These are phyloP conservation scores for Spathaspora hagerdaliae DNA, from an alignment of 805 yeast genomes.

Conservation along the genomic window DNA sequence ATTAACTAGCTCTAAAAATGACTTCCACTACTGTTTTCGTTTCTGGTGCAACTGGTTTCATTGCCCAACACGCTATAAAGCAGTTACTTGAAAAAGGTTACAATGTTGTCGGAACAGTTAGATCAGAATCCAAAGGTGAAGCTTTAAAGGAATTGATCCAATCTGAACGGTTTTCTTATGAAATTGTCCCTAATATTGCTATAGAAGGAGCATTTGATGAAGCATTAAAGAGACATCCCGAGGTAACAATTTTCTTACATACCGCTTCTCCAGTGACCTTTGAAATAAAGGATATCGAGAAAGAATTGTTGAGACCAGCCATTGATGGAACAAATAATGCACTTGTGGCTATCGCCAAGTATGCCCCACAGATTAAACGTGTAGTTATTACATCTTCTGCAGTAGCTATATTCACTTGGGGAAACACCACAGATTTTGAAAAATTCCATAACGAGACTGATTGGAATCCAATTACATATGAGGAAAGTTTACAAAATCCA, in stretches of 20 bases:
- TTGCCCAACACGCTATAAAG: conserved; percentile 47
- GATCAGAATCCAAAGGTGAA: conserved; percentile 42
- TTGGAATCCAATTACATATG: conserved; percentile 53
- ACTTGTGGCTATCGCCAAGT: conserved; percentile 41
- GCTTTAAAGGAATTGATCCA: conserved; percentile 18
- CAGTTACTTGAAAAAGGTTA: conserved; percentile 35
- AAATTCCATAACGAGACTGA: conserved; percentile 39
- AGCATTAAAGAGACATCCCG: conserved; percentile 43
- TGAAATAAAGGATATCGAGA: conserved; percentile 39
- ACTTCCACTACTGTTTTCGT: conserved; percentile 30
- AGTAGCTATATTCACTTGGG: conserved; percentile 39
- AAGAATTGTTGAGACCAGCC: conserved; percentile 55
- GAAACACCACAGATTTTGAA: conserved; percentile 19
- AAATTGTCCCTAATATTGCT: conserved; percentile 44
- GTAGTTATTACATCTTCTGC: conserved; percentile 49
- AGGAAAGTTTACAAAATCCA: conserved; percentile 37
- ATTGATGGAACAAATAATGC: conserved; percentile 51
- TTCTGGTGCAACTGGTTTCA: conserved; percentile 53
- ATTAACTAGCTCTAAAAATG: conserved; percentile 11
- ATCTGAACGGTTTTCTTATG: conserved; percentile 33
- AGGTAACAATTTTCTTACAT: conserved; percentile 51
- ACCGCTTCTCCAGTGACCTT: conserved; percentile 57
- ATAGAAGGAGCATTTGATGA: conserved; percentile 40
- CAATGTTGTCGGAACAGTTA: conserved; percentile 48
- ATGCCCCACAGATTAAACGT: conserved; percentile 36